These are phyloP conservation scores for Fusarium stilboides DNA, from an alignment of 2,329 filamentous ascomycete species.

Conservation along the genomic window DNA sequence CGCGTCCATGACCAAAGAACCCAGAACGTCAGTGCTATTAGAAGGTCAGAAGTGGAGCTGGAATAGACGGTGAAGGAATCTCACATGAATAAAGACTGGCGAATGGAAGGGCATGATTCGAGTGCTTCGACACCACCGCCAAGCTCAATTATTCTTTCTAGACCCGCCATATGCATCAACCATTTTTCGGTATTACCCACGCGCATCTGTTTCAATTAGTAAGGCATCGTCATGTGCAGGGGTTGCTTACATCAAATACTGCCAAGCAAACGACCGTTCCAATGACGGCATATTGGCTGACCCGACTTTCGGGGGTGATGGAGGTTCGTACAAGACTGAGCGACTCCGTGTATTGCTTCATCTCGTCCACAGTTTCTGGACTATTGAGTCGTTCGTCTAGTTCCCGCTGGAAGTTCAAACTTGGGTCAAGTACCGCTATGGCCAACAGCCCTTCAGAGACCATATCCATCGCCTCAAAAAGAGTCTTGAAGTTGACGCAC, in stretches of 20 bases:
- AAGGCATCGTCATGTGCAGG: rapidly evolving
- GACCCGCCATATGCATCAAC: constrained; percentile 38
- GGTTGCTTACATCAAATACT: constrained; percentile 36
- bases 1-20: constrained; percentile 30
- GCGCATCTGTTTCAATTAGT: constrained; percentile 30
- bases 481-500: constrained; percentile 35
- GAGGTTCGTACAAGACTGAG: constrained; percentile 29
- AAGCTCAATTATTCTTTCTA: constrained; percentile 27
- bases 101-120: constrained; percentile 22
- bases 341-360: constrained; percentile 41
- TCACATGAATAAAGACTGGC: constrained; percentile 39
- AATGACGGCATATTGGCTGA: constrained; percentile 21
- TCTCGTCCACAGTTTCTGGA: constrained; percentile 7
- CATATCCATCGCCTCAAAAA: constrained; percentile 44
- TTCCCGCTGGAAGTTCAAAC: neutral
- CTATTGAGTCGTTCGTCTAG: neutral
- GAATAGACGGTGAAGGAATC: neutral
- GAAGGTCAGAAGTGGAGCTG: neutral
- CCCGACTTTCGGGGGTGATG: constrained; percentile 1
- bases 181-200: constrained; percentile 29
- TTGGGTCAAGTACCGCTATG: constrained; percentile 32
- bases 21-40: constrained; percentile 35
- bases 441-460: constrained; percentile 36
- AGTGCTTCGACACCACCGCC: constrained; percentile 28
- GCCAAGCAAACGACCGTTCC: constrained; percentile 42